Percentiles rank a stretch among this genome's conserved stretches.
phyloP scores from a whole-genome alignment of 2,329 filamentous ascomycete genomes.

The Beauveria scarabaeidicola region DNA sequence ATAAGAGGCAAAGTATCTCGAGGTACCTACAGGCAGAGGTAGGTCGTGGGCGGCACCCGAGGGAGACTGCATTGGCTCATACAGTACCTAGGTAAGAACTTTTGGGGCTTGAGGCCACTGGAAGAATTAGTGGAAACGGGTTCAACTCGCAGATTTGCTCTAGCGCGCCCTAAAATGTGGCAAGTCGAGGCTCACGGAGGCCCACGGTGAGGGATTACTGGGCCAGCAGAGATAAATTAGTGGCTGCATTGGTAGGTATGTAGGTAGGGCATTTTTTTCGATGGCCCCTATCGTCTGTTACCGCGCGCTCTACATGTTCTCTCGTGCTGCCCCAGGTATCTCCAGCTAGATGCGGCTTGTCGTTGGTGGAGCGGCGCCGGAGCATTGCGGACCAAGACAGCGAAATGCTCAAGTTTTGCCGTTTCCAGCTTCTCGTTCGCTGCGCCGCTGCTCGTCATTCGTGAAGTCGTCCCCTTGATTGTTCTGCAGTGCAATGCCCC shows the following conservation, averaged over 20 bases:
- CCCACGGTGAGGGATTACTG: background rate
- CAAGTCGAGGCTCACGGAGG: background rate
- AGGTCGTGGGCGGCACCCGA: too few species aligned
- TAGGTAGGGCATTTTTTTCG: background rate
- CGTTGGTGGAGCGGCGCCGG: background rate
- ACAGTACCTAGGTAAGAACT: too few species aligned
- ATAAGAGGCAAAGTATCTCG: background rate
- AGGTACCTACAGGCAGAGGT: background rate
- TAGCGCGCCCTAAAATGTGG: background rate
- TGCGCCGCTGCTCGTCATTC: background rate
- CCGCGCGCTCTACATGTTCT: background rate
- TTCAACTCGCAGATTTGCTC: background rate
- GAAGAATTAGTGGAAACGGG: background rate
- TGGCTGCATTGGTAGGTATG: background rate
- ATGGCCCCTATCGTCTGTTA: constrained; percentile 2
- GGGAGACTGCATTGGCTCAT: too few species aligned
- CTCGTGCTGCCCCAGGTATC: background rate
- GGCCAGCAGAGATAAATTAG: constrained; percentile 1
- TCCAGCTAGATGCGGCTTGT: background rate
- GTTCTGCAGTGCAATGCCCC: background rate
- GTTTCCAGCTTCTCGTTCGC: background rate
- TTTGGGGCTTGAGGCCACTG: background rate
- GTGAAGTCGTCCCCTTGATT: background rate
- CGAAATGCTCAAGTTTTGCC: background rate
- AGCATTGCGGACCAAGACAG: constrained; percentile 2